phyloP scores from a whole-genome alignment of 371 early-diverging fungal species.

The Rhizopus microsporus region DNA sequence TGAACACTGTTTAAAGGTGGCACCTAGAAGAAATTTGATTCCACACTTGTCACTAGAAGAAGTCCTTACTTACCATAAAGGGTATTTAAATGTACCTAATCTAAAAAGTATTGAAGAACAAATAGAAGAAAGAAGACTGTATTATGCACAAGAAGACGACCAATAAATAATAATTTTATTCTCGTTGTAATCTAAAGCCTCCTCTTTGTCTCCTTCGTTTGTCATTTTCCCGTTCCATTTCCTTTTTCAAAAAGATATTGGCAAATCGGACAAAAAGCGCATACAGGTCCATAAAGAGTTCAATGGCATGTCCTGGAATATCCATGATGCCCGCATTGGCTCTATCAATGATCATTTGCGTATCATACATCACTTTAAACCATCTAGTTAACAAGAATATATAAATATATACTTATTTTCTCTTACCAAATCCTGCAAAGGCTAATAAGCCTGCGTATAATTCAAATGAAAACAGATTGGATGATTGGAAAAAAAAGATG shows the following conservation, averaged over 20 bases:
- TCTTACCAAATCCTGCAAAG: constrained; percentile 51
- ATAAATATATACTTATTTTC: not conserved
- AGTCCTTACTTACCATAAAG: constrained; percentile 43
- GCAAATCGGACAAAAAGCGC: constrained; percentile 57
- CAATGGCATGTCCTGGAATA: constrained; percentile 50
- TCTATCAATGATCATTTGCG: constrained; percentile 60
- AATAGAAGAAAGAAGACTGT: constrained; percentile 48
- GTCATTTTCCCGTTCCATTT: constrained; percentile 32
- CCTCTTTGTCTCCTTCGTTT: constrained; percentile 12
- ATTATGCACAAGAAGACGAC: constrained; percentile 54
- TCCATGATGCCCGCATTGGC: constrained; percentile 53
- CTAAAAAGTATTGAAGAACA: constrained; percentile 45
- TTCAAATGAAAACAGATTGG: constrained; percentile 44
- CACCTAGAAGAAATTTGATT: constrained; percentile 61
- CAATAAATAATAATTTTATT: constrained; percentile 20
- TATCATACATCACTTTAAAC: constrained; percentile 57
- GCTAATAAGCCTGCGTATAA: constrained; percentile 57
- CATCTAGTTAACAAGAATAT: not conserved
- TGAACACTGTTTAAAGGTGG: constrained; percentile 85
- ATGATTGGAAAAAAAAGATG: constrained; percentile 43
- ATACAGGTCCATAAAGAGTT: constrained; percentile 57
- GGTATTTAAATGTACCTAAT: constrained; percentile 48
- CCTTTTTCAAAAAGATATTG: constrained; percentile 43
- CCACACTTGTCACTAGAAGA: constrained; percentile 50
- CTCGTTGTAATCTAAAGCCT: constrained; percentile 14